Percentiles rank a stretch among this genome's conserved stretches.
Conservation (phyloP, 1,284 basidiomycete genomes). For the Ganoderma lucidum region DNA sequence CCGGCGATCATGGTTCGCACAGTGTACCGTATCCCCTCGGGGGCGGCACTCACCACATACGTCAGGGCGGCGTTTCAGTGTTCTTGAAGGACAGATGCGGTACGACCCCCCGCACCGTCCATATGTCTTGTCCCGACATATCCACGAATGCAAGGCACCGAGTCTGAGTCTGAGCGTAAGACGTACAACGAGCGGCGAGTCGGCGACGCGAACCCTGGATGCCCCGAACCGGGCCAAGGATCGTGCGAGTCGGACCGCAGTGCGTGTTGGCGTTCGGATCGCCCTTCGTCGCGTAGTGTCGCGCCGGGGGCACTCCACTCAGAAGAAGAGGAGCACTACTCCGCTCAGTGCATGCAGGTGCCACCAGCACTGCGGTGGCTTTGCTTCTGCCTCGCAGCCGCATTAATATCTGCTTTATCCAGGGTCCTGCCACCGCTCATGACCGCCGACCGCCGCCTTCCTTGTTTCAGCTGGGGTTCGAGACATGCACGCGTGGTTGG, state of each 20-base stretch:
- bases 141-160: neutral
- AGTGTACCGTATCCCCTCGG: constrained; percentile 21
- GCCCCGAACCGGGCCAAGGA: neutral
- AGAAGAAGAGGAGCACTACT: neutral
- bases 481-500: constrained; percentile 4
- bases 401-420: constrained; percentile 1
- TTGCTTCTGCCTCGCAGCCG: neutral
- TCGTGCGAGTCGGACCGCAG: neutral
- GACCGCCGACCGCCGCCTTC: neutral
- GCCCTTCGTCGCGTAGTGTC: neutral
- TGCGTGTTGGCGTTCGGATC: constrained; percentile 2
- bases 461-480: neutral
- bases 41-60: constrained; percentile 2
- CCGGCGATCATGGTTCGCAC: constrained; percentile 18
- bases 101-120: neutral
- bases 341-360: constrained; percentile 2
- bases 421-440: constrained; percentile 9
- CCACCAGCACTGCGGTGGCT: constrained; percentile 4
- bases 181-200: constrained; percentile 1
- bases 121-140: neutral
- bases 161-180: neutral
- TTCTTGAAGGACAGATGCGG: constrained; percentile 4
- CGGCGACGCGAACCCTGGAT: neutral
- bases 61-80: constrained; percentile 11
- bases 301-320: neutral